Conservation (phyloP, 768 basidiomycete species). For the Bullera alba region DNA sequence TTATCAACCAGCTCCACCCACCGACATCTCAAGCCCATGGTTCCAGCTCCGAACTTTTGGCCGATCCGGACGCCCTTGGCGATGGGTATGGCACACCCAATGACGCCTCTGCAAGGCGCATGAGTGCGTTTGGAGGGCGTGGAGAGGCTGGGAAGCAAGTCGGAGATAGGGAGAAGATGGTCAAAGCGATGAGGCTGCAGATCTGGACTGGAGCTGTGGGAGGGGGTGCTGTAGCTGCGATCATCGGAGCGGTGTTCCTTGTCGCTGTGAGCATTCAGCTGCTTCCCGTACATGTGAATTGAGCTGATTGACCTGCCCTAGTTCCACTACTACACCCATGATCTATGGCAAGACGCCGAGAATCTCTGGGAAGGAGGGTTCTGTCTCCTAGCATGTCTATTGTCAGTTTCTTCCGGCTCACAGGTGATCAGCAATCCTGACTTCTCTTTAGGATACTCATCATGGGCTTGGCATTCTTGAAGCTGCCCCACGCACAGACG, state of each 20-base stretch:
- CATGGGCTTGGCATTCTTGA: constrained; percentile 62
- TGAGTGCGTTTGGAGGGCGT: constrained; percentile 35
- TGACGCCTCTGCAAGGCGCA: neutral
- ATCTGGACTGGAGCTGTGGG: constrained; percentile 62
- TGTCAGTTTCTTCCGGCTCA: constrained; percentile 8
- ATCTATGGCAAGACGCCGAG: constrained; percentile 79
- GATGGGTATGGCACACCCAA: neutral
- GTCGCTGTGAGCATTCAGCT: constrained; percentile 51
- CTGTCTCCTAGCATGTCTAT: constrained; percentile 26
- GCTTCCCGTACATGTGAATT: neutral
- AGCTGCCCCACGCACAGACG: constrained; percentile 79
- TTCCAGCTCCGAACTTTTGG: neutral
- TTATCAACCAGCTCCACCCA: constrained; percentile 58
- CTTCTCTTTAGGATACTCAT: constrained; percentile 16
- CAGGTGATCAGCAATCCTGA: neutral
- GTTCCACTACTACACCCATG: constrained; percentile 79
- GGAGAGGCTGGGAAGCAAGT: constrained; percentile 47
- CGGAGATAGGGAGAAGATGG: constrained; percentile 14
- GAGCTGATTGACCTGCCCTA: constrained; percentile 1
- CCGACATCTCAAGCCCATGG: neutral
- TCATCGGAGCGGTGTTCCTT: constrained; percentile 83
- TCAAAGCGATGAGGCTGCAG: constrained; percentile 17
- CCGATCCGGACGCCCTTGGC: neutral
- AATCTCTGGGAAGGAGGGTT: constrained; percentile 78
- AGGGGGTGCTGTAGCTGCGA: constrained; percentile 65